Base-by-base conservation (phyloP, 225 moss, liverwort and hornwort species). In the Pseudisothecium myosuroides region DNA sequence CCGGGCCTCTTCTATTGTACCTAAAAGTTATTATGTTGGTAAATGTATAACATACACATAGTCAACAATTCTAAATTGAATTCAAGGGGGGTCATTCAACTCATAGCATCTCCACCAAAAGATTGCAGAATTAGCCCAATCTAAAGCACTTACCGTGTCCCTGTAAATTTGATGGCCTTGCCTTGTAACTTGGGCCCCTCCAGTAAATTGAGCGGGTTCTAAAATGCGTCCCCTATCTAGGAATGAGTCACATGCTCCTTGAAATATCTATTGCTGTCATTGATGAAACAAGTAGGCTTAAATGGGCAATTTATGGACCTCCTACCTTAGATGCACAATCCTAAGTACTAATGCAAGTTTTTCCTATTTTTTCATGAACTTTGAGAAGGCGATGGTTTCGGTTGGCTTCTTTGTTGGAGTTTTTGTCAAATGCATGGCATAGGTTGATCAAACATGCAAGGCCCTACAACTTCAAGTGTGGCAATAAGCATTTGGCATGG, bases 51-150 rank as follows among this genome's bases (percentile, higher is more conserved):
- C 3, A 72, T 16, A 26, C 9, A 16, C 3, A 28, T 16, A 10
- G 10, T 45, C 11, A 74, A 74, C 18, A 74, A 4, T 2, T 74
- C 19, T 11, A 10, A 2, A n/a, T n/a, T n/a, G n/a, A 49, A 49
- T 49, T 49, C 12, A 75, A 32, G 20, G 20, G 2, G 32, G 7
- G 5, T 75, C 49, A 31, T 49, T 19, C 7, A 11, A 47, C 4
- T 74, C 2, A 18, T 1, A 39, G 8, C 14, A 69, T 24, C 39
- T 69, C 41, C 41, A 71, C 15, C 5, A 41, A 41, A 9, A 26
- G 3, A 41, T 2, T 41, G 2, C 2, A 71, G 0, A 41, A 26
- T 41, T 0, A 0, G 2, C 41, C 1, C 3, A 0, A 7, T 24
- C 2, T 39, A 2, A 2, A 69, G 24, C 5, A 23, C 4, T 69